Evolutionary conservation across 2,329 filamentous ascomycete species (phyloP), one percentile per base, ranked within the genome.

Genomic region (Parastagonospora nodorum): DNA sequence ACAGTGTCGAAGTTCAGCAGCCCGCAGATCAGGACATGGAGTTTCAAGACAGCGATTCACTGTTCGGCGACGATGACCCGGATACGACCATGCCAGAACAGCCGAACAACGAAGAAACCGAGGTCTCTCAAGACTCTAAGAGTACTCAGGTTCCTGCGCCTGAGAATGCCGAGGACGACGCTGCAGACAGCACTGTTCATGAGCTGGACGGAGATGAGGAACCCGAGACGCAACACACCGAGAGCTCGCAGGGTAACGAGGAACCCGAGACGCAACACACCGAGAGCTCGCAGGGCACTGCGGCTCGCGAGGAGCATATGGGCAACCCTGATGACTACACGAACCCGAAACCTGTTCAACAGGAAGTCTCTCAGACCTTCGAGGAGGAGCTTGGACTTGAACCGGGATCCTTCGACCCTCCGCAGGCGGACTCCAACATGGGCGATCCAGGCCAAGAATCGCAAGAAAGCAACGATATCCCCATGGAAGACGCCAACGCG

Each of bases 301-400:
- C 14, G 35, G 19, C n/a, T 16, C 11, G 35, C 19, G 19, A 24
- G 19, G 19, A 24, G 19, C 19, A 24, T 3, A 24, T 24, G 19
- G 19, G 19, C 5, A 5, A 24, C 5, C 19, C 19, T 24, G 19
- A 24, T 24, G 45, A 36, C 3, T 16, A 45, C 19, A 24, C 5
- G 15, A 33, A 15, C 12, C 10, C 32, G 16, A 46, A 46, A 14
- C 16, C 40, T 6, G 30, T 43, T 10, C 15, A 49, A n/a, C 31
- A 45, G 14, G 14, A 45, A 7, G 11, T 38, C 2, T 12, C 42
- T 12, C 31, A 48, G 5, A 48, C 44, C 4, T 16, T 53, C 14
- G 50, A 56, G 10, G 27, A 51, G 16, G 31, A 32, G 8, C 14
- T 30, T n/a, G 28, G 33, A 12, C 35, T 32, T 4, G 38, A 32